These are phyloP conservation scores for Candida tibetensis DNA, from an alignment of 805 yeast genomes.

Conservation along the genomic window DNA sequence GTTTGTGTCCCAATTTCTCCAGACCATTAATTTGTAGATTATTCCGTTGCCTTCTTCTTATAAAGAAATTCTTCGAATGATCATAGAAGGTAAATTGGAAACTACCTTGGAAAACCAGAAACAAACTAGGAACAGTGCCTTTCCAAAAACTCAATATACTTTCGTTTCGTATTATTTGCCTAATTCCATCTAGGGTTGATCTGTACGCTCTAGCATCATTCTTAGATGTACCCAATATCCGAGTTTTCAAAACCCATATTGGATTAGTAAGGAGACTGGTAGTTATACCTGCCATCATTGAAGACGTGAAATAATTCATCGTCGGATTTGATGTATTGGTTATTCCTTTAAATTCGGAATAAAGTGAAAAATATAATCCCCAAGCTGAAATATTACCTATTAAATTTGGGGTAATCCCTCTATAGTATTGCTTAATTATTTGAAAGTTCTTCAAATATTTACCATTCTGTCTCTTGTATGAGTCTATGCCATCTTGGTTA, in stretches of 20 bases:
- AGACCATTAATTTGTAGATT: too few relatives aligned
- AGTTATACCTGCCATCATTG: constrained; percentile 61
- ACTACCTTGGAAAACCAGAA: constrained; percentile 88
- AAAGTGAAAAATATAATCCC: constrained; percentile 82
- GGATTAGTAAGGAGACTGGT: constrained; percentile 86
- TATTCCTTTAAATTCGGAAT: constrained; percentile 53
- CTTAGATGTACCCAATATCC: constrained; percentile 64
- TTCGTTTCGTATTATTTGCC: constrained; percentile 47
- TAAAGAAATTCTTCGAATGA: constrained; percentile 50
- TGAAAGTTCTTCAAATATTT: neutral
- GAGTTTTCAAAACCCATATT: constrained; percentile 91
- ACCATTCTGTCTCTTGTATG: constrained; percentile 4
- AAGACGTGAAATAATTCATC: constrained; percentile 33
- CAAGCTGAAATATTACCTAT: constrained; percentile 85
- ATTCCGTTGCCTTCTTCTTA: constrained; percentile 9
- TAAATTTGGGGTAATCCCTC: constrained; percentile 79
- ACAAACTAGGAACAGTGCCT: constrained; percentile 69
- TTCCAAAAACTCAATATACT: constrained; percentile 66
- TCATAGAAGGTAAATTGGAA: constrained; percentile 86
- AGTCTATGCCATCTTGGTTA: constrained; percentile 17
- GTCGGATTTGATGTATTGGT: constrained; percentile 16
- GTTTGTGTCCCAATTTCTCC: too few relatives aligned
- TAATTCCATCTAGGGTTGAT: constrained; percentile 55
- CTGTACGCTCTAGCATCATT: constrained; percentile 50
- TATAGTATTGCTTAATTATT: constrained; percentile 40